Evolutionary conservation across 768 basidiomycete genomes (phyloP).

Genomic region (Rhizopogon vesiculosus): DNA sequence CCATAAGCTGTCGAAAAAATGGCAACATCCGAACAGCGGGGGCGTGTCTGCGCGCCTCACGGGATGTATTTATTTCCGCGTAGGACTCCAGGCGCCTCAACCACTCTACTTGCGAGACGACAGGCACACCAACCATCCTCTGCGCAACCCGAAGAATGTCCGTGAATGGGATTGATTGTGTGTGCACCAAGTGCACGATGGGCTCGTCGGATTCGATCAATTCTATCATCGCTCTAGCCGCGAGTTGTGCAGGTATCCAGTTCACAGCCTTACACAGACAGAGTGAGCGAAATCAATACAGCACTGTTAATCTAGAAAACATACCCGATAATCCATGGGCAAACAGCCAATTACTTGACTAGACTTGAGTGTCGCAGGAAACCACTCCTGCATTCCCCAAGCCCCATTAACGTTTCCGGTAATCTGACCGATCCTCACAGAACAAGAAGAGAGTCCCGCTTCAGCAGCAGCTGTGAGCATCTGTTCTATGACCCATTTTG

Average conservation of each 20-base stretch:
- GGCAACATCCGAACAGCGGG: background rate
- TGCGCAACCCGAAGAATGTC: background rate
- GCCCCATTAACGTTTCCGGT: conserved; percentile 24
- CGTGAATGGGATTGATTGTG: background rate
- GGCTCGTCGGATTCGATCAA: background rate
- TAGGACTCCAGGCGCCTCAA: background rate
- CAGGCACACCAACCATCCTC: background rate
- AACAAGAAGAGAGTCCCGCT: conserved; percentile 19
- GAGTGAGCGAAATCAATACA: background rate
- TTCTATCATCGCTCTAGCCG: background rate
- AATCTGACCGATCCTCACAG: conserved; percentile 27
- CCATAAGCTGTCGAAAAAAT: background rate
- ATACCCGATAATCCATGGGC: conserved; percentile 30
- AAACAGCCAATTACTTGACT: conserved; percentile 18
- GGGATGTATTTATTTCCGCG: background rate
- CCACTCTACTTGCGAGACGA: background rate
- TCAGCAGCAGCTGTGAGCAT: conserved; percentile 15
- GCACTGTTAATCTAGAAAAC: conserved; percentile 4
- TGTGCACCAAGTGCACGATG: background rate
- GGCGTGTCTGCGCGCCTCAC: background rate
- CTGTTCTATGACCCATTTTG: background rate
- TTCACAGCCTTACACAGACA: background rate
- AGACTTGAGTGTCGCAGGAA: conserved; percentile 27
- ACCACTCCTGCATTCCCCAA: conserved; percentile 28
- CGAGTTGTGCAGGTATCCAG: background rate